Evolutionary conservation across 495 filamentous ascomycete genomes (phyloP).

Genomic region (Penicillium subrubescens): DNA sequence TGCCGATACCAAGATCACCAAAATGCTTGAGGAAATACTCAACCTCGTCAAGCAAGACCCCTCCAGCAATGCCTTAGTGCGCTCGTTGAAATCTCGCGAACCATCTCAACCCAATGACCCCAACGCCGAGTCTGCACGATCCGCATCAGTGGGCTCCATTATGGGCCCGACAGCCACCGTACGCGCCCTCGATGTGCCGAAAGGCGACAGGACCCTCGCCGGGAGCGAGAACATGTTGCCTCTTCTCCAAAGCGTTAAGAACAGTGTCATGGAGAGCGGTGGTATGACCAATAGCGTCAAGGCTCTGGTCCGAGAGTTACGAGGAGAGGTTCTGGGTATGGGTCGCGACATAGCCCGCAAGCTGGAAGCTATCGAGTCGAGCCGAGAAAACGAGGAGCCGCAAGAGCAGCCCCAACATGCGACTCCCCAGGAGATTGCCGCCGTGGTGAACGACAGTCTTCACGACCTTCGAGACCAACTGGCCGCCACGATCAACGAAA

Average conservation of each 20-base stretch:
- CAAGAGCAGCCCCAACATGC: constrained; percentile 49
- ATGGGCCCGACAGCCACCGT: constrained; percentile 24
- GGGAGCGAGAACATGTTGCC: constrained; percentile 63
- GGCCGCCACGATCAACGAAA: constrained; percentile 71
- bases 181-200: constrained; percentile 28
- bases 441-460: constrained; percentile 77
- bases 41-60: constrained; percentile 69
- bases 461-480: constrained; percentile 79
- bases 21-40: constrained; percentile 81
- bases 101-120: background rate
- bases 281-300: constrained; percentile 89
- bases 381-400: constrained; percentile 38
- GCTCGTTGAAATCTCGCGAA: constrained; percentile 25
- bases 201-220: constrained; percentile 31
- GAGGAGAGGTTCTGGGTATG: constrained; percentile 93
- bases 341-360: constrained; percentile 82
- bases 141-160: constrained; percentile 27
- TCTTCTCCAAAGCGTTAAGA: constrained; percentile 80
- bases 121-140: constrained; percentile 14
- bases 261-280: constrained; percentile 81
- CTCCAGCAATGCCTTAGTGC: constrained; percentile 61
- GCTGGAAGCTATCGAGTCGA: constrained; percentile 65
- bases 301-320: constrained; percentile 80
- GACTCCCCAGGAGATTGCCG: constrained; percentile 69
- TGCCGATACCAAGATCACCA: constrained; percentile 52